phyloP scores from a whole-genome alignment of 495 filamentous ascomycete genomes.

The Trichoderma erinaceum region DNA sequence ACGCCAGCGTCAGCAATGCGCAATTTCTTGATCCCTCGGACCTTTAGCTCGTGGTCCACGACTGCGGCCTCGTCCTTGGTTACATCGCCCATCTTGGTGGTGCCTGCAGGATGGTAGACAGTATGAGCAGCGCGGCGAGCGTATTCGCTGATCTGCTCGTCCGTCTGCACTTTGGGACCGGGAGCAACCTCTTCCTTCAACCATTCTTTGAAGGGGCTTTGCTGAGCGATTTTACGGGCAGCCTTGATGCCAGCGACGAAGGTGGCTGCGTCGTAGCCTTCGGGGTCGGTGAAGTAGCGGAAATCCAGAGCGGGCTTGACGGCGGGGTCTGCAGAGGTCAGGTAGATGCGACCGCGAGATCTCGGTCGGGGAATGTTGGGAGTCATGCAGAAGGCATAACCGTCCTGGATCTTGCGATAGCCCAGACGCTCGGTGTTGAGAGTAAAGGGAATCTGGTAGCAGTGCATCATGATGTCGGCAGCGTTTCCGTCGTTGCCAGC shows the following conservation, averaged over 20 bases:
- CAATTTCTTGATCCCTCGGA: slow-evolving; percentile 47
- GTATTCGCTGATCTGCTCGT: slow-evolving; percentile 56
- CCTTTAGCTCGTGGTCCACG: slow-evolving; percentile 48
- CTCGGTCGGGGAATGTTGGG: slow-evolving; percentile 80
- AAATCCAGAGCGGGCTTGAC: slow-evolving; percentile 81
- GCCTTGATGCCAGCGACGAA: slow-evolving; percentile 47
- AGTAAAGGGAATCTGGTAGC: slow-evolving; percentile 81
- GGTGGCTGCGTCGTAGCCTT: slow-evolving; percentile 64
- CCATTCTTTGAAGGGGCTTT: slow-evolving; percentile 36
- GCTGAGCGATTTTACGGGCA: slow-evolving; percentile 34
- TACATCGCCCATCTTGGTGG: slow-evolving; percentile 78
- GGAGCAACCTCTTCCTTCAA: slow-evolving; percentile 37
- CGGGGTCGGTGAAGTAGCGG: slow-evolving; percentile 80
- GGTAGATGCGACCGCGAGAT: slow-evolving; percentile 65
- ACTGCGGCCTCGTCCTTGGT: slow-evolving; percentile 56
- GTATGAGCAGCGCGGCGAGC: slow-evolving; percentile 70
- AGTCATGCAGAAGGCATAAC: slow-evolving; percentile 86
- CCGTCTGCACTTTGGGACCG: slow-evolving; percentile 38
- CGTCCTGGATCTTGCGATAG: slow-evolving; percentile 56
- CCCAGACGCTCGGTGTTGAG: slow-evolving; percentile 67
- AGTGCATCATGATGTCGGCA: slow-evolving; percentile 86
- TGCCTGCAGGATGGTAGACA: slow-evolving; percentile 81
- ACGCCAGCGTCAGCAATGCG: slow-evolving; percentile 56
- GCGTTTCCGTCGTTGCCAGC: slow-evolving; percentile 58
- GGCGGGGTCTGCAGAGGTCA: slow-evolving; percentile 62